A percentile compares a stretch with the other conserved stretches of the same genome.
These are phyloP conservation scores for Penicillium cataractarum DNA, from an alignment of 495 filamentous ascomycete genomes.

Conservation along the genomic window DNA sequence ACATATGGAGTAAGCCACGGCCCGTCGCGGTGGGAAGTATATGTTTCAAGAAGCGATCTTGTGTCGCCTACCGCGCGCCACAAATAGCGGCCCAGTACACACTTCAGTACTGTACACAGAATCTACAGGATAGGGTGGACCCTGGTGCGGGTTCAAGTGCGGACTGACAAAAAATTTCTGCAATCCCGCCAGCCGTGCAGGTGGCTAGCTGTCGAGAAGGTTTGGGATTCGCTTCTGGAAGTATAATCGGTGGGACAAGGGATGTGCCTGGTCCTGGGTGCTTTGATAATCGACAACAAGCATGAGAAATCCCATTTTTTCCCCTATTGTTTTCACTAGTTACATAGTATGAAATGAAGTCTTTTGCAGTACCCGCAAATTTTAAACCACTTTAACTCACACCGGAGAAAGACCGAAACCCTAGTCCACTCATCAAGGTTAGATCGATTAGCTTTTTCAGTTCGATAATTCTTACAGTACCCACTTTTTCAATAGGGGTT, in stretches of 20 bases:
- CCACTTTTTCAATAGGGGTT: too few relatives aligned
- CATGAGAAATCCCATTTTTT: not conserved
- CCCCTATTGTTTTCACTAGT: not conserved
- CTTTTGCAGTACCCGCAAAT: too few relatives aligned
- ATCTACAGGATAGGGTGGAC: not conserved
- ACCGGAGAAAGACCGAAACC: too few relatives aligned
- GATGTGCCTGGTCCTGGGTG: not conserved
- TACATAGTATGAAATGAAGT: too few relatives aligned
- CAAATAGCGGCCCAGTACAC: not conserved
- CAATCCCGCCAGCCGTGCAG: not conserved
- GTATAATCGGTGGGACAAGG: not conserved
- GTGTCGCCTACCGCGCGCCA: not conserved
- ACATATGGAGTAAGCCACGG: not conserved
- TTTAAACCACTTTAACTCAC: too few relatives aligned
- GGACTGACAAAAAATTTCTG: not conserved
- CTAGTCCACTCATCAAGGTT: not conserved
- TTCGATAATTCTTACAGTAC: too few relatives aligned
- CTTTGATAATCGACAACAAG: too few relatives aligned
- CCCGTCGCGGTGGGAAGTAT: not conserved
- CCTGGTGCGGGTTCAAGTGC: not conserved
- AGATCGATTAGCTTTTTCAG: too few relatives aligned
- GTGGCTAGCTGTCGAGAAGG: not conserved
- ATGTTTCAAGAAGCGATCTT: conserved; percentile 2
- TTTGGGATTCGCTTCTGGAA: conserved; percentile 5
- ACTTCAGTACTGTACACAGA: too few relatives aligned